Base-by-base conservation (phyloP, 1,139 yeast genomes). In the Nematodospora anomalae region DNA sequence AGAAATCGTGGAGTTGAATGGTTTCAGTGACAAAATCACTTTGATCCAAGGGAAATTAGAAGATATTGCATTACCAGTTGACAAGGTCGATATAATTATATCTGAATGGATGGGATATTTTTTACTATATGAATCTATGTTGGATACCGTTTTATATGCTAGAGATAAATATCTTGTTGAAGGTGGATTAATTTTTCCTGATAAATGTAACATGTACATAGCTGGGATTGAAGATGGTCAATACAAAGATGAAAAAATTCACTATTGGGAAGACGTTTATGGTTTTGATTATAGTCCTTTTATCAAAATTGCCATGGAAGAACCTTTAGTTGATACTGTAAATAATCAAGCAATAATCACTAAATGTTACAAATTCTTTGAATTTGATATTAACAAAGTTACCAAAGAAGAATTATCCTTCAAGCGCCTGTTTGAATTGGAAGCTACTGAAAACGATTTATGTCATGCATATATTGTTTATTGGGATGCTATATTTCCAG, bases 81-180 rank as follows among this genome's bases (percentile, higher is more conserved):
- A 70, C 40, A 42, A 84, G 57, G 99, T 94, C 35, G 99, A 94
- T 61, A 92, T 94, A 51, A 94, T 94, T 51, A 84, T 94, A 43
- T 83, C 95, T 45, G 99, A 94, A 67, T 94, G 99, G 99, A 94
- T 94, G 99, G 99, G 99, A 13, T 94, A 94, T 67, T 94, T 94
- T 57, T 68, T 94, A 53, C 71, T 94, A 41, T 94, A 92, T 58
- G 99, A 94, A 71, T 86, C 96, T 45, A 94, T 94, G 99, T 76
- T 94, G 62, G 98, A 94, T 61, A 89, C 98, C 26, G 99, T 94
- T 15, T 71, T 94, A 47, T 78, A 79, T 49, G 99, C 99, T 23
- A 80, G 99, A 66, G 99, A 94, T 67, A 79, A 76, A 61, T 94
- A 89, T 62, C 76, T 94, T 56, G 88, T 75, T 32, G 75, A 81